These are phyloP conservation scores for Trypanosoma melophagium DNA, from an alignment of 208 protist genomes.

Conservation along the genomic window DNA sequence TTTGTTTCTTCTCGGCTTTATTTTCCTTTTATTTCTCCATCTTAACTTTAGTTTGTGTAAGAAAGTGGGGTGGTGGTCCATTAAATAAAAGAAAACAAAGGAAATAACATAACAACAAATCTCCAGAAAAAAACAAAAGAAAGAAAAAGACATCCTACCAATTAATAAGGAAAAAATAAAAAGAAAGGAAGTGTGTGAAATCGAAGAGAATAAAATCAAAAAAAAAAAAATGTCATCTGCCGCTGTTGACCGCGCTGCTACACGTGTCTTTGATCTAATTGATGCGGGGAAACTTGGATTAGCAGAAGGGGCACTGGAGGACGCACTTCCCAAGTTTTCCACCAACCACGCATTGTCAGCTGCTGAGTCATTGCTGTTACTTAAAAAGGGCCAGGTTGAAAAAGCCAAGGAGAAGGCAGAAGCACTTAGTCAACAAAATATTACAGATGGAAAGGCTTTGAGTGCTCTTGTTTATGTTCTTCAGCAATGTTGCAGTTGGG, in stretches of 20 bases:
- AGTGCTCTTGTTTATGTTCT: constrained; percentile 69
- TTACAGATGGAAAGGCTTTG: constrained; percentile 55
- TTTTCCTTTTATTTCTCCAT: no score
- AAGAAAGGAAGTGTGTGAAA: neutral
- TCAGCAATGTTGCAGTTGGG: constrained; percentile 76
- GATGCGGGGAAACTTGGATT: constrained; percentile 50
- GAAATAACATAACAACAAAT: no score
- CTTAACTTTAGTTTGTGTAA: no score
- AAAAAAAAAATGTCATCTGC: constrained; percentile 9
- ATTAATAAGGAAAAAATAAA: neutral
- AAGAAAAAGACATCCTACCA: no score
- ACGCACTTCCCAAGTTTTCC: constrained; percentile 57
- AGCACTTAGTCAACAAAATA: constrained; percentile 38
- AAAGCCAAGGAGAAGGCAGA: constrained; percentile 50
- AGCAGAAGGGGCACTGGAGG: constrained; percentile 67
- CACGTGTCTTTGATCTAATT: constrained; percentile 66
- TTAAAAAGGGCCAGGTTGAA: constrained; percentile 35
- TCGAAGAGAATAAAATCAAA: neutral
- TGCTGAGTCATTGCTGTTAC: constrained; percentile 58
- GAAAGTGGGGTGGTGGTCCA: no score
- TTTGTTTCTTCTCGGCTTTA: no score
- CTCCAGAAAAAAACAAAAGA: no score
- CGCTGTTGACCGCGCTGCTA: constrained; percentile 48
- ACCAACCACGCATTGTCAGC: constrained; percentile 49
- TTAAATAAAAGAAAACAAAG: no score